Base-by-base conservation (phyloP, 495 filamentous ascomycete species). In the Aspergillus taichungensis region DNA sequence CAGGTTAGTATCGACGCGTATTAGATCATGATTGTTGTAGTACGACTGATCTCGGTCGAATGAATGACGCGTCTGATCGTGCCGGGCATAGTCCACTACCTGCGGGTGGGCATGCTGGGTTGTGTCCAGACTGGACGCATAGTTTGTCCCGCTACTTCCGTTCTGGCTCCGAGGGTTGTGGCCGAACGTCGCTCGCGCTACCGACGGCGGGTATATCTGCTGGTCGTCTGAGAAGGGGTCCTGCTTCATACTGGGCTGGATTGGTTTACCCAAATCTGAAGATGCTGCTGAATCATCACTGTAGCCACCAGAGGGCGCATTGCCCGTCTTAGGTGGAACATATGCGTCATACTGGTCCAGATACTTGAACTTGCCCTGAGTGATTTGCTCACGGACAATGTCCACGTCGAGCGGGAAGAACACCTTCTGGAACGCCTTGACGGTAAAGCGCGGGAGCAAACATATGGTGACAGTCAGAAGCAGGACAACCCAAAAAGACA, bases 341-440 rank as follows among this genome's bases (percentile, higher is more conserved):
- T 65, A 63, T 13, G 54, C 63, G 56, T 77, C 68, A 42, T 62
- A 62, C 40, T 75, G 63, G 36, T 84, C 76, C 27, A 87, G 71
- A 58, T 84, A 75, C 51, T 82, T 76, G 63, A 87, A 96, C 50
- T 83, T 81, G 43, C 92, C 92, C 53, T 77, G 74, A 36, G 78
- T 78, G 43, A 92, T 76, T 67, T 95, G 86, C 64, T 99, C 94
- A 29, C 94, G 86, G 54, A 99, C 82, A 54, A 99, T 95, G 60
- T 99, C 94, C 42, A 96, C 81, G 55, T 99, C 94, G 38, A 78
- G 79, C 6, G 94, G 94, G 61, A 87, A 84, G 68, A 84, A 94
- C 34, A 94, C 82, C 65, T 99, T 99, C 63, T 95, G 91, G 24
- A 92, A 63, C 29, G 80, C 66, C 67, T 99, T 99, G 64, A 83